Evolutionary conservation across 257 asterid genomes (phyloP).

Genomic region (Nicotiana benthamiana): DNA sequence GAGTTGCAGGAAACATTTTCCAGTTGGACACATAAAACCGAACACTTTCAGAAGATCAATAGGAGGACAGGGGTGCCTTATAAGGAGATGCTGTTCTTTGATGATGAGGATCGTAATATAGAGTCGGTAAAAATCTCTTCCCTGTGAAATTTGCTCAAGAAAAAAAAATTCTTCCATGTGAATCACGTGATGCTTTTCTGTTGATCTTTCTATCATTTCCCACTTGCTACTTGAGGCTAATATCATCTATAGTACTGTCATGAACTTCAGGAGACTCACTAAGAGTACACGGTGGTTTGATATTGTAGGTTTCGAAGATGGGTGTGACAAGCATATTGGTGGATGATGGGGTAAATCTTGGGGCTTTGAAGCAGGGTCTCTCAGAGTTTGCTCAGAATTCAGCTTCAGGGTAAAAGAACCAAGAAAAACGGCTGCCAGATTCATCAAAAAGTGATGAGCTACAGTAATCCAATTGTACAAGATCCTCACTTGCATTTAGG

Average conservation of each 20-base stretch:
- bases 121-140: slow-evolving; percentile 3
- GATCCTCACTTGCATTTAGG: background rate
- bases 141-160: background rate
- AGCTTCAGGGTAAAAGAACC: slow-evolving; percentile 5
- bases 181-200: background rate
- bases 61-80: slow-evolving; percentile 20
- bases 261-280: background rate
- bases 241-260: background rate
- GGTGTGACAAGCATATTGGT: slow-evolving; percentile 31
- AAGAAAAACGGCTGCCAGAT: background rate
- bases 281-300: background rate
- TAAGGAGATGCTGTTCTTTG: slow-evolving; percentile 31
- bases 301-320: slow-evolving; percentile 23
- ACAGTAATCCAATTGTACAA: background rate
- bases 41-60: slow-evolving; percentile 29
- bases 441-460: background rate
- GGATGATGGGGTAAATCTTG: slow-evolving; percentile 20
- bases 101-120: slow-evolving; percentile 30
- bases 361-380: slow-evolving; percentile 28
- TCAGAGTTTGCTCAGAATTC: slow-evolving; percentile 19
- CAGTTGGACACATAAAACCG: slow-evolving; percentile 28
- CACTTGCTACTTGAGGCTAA: background rate
- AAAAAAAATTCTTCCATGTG: background rate
- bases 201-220: background rate
- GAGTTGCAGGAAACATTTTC: slow-evolving; percentile 30